Conservation (phyloP, 805 yeast genomes). For the Metschnikowia drakensbergensis region DNA sequence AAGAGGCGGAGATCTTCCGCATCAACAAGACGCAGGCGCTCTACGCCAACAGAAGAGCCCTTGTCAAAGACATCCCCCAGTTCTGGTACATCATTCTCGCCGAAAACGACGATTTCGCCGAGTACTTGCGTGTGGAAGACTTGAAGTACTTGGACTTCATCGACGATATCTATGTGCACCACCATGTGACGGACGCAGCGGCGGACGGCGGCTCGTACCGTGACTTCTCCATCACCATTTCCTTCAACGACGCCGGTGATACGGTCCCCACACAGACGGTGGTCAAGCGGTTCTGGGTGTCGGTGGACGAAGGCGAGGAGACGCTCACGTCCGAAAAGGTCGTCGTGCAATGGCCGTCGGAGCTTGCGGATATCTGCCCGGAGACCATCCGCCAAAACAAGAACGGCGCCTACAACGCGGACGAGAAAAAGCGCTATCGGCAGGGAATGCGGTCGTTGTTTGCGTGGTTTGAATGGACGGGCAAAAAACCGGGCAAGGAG, state of each 20-base stretch:
- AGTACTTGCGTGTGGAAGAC: constrained; percentile 72
- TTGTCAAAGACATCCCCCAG: constrained; percentile 55
- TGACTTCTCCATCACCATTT: constrained; percentile 58
- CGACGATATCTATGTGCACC: constrained; percentile 57
- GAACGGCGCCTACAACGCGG: constrained; percentile 37
- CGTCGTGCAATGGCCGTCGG: constrained; percentile 65
- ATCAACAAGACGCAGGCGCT: constrained; percentile 52
- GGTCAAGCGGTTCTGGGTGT: constrained; percentile 53
- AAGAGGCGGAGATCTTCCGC: constrained; percentile 54
- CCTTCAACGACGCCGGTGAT: constrained; percentile 39
- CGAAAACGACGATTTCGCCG: constrained; percentile 80
- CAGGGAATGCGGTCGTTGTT: constrained; percentile 80
- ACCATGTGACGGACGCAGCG: constrained; percentile 37
- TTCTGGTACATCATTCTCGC: constrained; percentile 89
- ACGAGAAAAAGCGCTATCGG: constrained; percentile 59
- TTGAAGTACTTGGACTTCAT: constrained; percentile 68
- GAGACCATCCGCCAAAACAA: constrained; percentile 35
- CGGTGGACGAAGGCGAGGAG: constrained; percentile 52
- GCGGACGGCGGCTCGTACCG: constrained; percentile 37
- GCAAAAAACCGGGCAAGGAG: constrained; percentile 69
- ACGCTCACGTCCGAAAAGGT: constrained; percentile 52
- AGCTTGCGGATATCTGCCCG: constrained; percentile 56
- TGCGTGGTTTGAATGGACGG: constrained; percentile 86
- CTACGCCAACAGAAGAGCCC: constrained; percentile 52
- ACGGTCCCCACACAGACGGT: constrained; percentile 54